These are phyloP conservation scores for Rhodotorula sp. DNA, from an alignment of 1,284 basidiomycete species.

Conservation along the genomic window DNA sequence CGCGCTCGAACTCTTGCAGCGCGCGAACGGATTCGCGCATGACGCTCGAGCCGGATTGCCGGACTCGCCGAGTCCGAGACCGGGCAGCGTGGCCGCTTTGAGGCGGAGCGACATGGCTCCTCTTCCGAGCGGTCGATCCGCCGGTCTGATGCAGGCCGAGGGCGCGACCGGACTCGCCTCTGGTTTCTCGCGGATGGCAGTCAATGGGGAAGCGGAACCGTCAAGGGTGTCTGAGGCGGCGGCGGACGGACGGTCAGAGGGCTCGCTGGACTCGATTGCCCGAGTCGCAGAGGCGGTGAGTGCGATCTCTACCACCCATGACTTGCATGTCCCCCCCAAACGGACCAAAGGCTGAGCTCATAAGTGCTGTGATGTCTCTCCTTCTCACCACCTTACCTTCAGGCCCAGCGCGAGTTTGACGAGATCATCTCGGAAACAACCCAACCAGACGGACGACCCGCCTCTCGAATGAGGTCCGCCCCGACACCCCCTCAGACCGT, in stretches of 20 bases:
- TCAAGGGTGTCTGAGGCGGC: background rate
- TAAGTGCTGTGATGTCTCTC: too few relatives aligned
- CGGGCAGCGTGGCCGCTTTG: slow-evolving; percentile 27
- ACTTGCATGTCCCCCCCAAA: background rate
- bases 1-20: slow-evolving; percentile 7
- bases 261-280: slow-evolving; percentile 21
- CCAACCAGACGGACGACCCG: background rate
- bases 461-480: slow-evolving; percentile 13
- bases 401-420: slow-evolving; percentile 33
- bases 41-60: background rate
- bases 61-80: slow-evolving; percentile 25
- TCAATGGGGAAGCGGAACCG: background rate
- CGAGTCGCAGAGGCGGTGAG: slow-evolving; percentile 29
- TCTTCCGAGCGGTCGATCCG: background rate
- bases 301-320: too few relatives aligned
- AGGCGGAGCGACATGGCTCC: background rate
- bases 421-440: slow-evolving; percentile 15
- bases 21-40: background rate
- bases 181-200: background rate
- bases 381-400: background rate
- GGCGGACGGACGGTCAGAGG: background rate
- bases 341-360: background rate
- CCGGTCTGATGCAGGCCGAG: background rate
- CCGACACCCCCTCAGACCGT: background rate
- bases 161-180: background rate